These are phyloP conservation scores for Carex kokanica DNA, from an alignment of 176 grass and related monocot genomes.

Conservation along the genomic window DNA sequence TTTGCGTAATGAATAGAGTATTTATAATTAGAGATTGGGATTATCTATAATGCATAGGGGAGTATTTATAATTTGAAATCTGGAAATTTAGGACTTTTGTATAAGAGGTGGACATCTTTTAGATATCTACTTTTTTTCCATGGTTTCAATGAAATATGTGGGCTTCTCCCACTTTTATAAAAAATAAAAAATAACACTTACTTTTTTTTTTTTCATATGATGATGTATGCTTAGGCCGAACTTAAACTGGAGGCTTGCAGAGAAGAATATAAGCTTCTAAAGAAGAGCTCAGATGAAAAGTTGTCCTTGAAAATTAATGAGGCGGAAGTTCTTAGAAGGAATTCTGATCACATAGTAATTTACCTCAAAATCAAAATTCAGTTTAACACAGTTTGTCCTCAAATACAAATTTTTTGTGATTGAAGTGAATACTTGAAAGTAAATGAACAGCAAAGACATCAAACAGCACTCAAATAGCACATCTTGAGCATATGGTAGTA, in stretches of 20 bases:
- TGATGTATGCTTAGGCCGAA: constrained; percentile 33
- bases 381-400: background rate
- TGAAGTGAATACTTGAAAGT: background rate
- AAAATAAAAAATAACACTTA: background rate
- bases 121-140: too few species aligned
- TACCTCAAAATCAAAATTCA: background rate
- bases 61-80: background rate
- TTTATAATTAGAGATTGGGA: background rate
- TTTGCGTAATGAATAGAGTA: background rate
- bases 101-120: too few species aligned
- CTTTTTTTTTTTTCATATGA: background rate
- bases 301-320: constrained; percentile 41
- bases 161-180: background rate
- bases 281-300: constrained; percentile 30
- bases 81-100: too few species aligned
- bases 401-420: background rate
- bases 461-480: background rate
- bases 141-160: too few species aligned
- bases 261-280: constrained; percentile 41
- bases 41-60: background rate
- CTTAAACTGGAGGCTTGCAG: constrained; percentile 43
- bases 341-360: constrained; percentile 49
- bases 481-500: background rate
- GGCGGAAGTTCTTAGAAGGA: constrained; percentile 46
- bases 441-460: background rate